phyloP scores from a whole-genome alignment of 2,329 filamentous ascomycete species.

The Fusarium palustre region DNA sequence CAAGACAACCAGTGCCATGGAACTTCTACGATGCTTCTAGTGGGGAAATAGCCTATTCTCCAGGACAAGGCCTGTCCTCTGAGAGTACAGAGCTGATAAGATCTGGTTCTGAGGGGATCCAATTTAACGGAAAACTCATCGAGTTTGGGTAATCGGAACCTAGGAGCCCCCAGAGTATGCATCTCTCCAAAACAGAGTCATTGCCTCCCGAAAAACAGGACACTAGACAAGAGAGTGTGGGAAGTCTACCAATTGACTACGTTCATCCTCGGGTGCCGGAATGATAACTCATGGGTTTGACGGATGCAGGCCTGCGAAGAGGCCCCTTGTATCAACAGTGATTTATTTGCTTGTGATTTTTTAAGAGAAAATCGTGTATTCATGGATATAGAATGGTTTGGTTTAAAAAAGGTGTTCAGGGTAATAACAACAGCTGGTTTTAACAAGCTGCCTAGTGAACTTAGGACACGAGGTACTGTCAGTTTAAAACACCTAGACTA shows the following conservation, averaged over 20 bases:
- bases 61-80: not conserved
- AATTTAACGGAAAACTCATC: conserved; percentile 41
- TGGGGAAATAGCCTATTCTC: conserved; percentile 9
- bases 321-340: too few relatives aligned
- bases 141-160: conserved; percentile 38
- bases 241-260: not conserved
- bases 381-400: not conserved
- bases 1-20: conserved; percentile 36
- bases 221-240: not conserved
- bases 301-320: not conserved
- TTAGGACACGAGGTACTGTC: not conserved
- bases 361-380: not conserved
- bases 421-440: not conserved
- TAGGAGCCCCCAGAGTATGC: conserved; percentile 5
- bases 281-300: not conserved
- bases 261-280: not conserved
- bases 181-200: conserved; percentile 35
- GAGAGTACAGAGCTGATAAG: conserved; percentile 40
- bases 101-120: conserved; percentile 43
- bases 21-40: conserved; percentile 17
- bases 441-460: not conserved
- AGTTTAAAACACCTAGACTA: too few relatives aligned
- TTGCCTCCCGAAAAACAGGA: conserved; percentile 13
- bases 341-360: not conserved
- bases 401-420: not conserved